Evolutionary conservation across 2,329 filamentous ascomycete genomes (phyloP).

Genomic region (Aspergillus calidoustus): DNA sequence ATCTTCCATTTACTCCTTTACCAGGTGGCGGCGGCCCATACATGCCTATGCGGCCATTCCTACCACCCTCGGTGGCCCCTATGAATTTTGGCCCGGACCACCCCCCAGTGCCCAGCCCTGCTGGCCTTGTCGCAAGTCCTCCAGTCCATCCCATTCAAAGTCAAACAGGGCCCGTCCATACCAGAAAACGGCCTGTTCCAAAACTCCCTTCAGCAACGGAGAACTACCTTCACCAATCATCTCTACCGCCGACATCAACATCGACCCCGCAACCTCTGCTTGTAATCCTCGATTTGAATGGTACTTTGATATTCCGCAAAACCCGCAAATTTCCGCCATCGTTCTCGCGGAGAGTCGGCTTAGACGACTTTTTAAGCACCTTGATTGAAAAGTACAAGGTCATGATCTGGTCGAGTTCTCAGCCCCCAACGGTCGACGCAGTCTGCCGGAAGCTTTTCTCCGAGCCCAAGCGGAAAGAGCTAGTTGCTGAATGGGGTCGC

Average conservation of each 20-base stretch:
- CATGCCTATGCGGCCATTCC: conserved; percentile 15
- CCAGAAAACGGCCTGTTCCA: background rate
- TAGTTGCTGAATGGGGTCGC: conserved; percentile 77
- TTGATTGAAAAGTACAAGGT: conserved; percentile 76
- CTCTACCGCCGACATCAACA: conserved; percentile 48
- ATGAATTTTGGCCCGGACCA: conserved; percentile 20
- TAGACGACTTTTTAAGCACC: conserved; percentile 72
- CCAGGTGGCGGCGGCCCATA: conserved; percentile 18
- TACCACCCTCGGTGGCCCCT: conserved; percentile 19
- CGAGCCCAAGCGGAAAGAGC: conserved; percentile 53
- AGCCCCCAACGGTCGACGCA: conserved; percentile 68
- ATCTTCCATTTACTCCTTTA: conserved; percentile 13
- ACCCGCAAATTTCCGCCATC: conserved; percentile 53
- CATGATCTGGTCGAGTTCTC: conserved; percentile 90
- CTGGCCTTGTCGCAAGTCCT: background rate
- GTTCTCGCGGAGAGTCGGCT: conserved; percentile 70
- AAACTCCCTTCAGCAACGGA: conserved; percentile 60
- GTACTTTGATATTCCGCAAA: conserved; percentile 79
- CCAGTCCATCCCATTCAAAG: background rate
- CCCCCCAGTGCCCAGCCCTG: conserved; percentile 4
- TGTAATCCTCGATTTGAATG: conserved; percentile 90
- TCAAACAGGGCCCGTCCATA: conserved; percentile 1
- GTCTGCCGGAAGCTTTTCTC: conserved; percentile 65
- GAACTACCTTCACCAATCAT: conserved; percentile 64
- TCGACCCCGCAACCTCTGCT: conserved; percentile 67